Evolutionary conservation across 2,329 filamentous ascomycete species (phyloP).

Genomic region (Hortaea werneckii): DNA sequence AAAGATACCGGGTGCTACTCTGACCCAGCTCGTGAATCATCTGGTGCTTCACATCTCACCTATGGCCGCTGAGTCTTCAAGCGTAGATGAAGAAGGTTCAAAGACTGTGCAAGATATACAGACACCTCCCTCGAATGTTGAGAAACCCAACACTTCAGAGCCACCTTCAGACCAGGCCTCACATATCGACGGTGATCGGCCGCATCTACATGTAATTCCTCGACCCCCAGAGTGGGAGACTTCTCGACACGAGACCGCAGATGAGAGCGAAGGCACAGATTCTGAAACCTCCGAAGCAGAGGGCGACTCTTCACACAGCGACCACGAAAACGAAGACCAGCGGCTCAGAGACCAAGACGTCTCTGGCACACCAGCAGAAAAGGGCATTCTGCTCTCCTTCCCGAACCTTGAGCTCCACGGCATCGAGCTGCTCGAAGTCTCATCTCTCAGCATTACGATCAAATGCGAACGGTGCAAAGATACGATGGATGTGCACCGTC

Average conservation of each 20-base stretch:
- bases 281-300: conserved; percentile 41
- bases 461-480: conserved; percentile 76
- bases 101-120: background rate
- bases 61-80: conserved; percentile 40
- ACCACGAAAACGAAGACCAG: conserved; percentile 1
- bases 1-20: conserved; percentile 48
- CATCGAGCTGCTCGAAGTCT: conserved; percentile 64
- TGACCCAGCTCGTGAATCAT: conserved; percentile 68
- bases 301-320: conserved; percentile 37
- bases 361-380: conserved; percentile 42
- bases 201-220: conserved; percentile 61
- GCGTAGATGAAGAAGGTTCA: no score
- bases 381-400: conserved; percentile 68
- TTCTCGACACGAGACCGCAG: conserved; percentile 14
- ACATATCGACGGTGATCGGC: conserved; percentile 36
- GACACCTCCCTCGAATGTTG: background rate
- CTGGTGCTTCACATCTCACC: conserved; percentile 59
- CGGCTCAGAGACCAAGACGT: conserved; percentile 14
- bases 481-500: conserved; percentile 55
- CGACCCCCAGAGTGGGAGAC: conserved; percentile 65
- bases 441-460: conserved; percentile 55
- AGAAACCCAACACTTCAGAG: background rate
- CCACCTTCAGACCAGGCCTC: background rate
- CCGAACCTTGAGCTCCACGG: conserved; percentile 66
- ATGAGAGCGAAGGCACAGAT: conserved; percentile 28